Percentiles rank a stretch among this genome's conserved stretches.
Evolutionary conservation across 768 basidiomycete species (phyloP).

Genomic region (Tulasnella sp.): DNA sequence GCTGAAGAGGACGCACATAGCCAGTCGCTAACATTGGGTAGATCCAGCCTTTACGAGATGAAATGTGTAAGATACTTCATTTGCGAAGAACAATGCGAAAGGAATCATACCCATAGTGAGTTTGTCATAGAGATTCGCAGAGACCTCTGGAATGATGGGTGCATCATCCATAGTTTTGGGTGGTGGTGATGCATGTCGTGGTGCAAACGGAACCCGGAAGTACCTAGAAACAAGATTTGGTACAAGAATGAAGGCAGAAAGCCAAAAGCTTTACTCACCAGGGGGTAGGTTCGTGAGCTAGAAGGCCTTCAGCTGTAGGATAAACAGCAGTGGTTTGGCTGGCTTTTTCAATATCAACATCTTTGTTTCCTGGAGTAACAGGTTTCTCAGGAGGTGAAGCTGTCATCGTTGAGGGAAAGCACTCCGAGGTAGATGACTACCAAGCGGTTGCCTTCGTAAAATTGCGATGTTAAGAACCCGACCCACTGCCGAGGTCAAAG

Average conservation of each 20-base stretch:
- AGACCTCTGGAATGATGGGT: slow-evolving; percentile 43
- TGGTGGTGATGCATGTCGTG: slow-evolving; percentile 31
- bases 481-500: too few species aligned
- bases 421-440: too few species aligned
- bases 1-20: slow-evolving; percentile 66
- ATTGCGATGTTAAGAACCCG: too few species aligned
- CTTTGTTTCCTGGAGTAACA: too few species aligned
- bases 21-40: slow-evolving; percentile 56
- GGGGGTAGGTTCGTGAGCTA: too few species aligned
- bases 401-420: too few species aligned
- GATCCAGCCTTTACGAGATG: slow-evolving; percentile 28
- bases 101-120: slow-evolving; percentile 20
- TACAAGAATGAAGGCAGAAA: neutral
- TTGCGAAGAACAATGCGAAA: slow-evolving; percentile 14
- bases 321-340: too few species aligned
- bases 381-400: too few species aligned
- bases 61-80: slow-evolving; percentile 20
- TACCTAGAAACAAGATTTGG: slow-evolving; percentile 19
- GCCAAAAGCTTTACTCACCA: slow-evolving; percentile 30
- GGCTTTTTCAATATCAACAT: too few species aligned
- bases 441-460: too few species aligned
- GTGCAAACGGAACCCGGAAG: slow-evolving; percentile 17
- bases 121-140: slow-evolving; percentile 37
- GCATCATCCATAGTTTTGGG: slow-evolving; percentile 45
- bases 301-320: too few species aligned